Evolutionary conservation across 208 protist genomes (phyloP).

Genomic region (Trichomonas vaginalis): DNA sequence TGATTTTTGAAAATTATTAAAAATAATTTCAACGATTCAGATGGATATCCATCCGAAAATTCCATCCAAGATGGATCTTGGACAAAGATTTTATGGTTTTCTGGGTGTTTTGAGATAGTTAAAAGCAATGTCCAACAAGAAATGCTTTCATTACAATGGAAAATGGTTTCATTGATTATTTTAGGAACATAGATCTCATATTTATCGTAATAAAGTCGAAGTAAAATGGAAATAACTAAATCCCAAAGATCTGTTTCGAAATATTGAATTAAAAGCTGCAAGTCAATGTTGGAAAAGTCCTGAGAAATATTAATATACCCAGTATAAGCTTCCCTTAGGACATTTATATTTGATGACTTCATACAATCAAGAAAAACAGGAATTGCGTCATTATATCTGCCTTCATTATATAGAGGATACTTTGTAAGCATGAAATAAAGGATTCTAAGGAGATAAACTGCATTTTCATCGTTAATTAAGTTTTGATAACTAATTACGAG

Average conservation of each 20-base stretch:
- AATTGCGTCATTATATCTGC: background rate
- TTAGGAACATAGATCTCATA: background rate
- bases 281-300: background rate
- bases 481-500: background rate
- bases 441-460: background rate
- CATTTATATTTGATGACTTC: background rate
- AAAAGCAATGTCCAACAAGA: background rate
- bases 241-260: background rate
- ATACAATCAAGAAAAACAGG: background rate
- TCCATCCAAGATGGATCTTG: background rate
- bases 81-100: background rate
- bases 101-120: background rate
- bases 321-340: background rate
- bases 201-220: background rate
- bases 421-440: background rate
- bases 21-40: background rate
- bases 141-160: background rate
- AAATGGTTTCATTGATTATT: background rate
- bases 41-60: background rate
- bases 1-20: background rate
- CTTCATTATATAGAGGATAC: background rate
- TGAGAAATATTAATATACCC: background rate
- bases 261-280: background rate
- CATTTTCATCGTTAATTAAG: background rate
- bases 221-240: background rate